Evolutionary conservation across 257 asterid genomes (phyloP).

Genomic region (Jaltomata sinuosa): DNA sequence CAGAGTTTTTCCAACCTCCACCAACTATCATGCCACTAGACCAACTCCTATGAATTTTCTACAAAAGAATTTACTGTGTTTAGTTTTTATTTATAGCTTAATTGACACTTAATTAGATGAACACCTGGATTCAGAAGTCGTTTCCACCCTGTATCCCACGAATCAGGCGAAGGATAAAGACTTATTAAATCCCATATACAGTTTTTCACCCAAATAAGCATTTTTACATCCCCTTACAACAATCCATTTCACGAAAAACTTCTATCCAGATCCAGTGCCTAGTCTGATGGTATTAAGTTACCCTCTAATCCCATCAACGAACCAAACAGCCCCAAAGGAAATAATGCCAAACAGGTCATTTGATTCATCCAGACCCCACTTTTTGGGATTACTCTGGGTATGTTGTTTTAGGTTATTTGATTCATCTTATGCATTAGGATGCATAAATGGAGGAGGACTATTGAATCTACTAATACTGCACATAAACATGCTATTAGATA

Average conservation of each 20-base stretch:
- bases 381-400: too few relatives aligned
- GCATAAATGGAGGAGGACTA: not conserved
- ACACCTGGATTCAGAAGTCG: not conserved
- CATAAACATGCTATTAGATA: not conserved
- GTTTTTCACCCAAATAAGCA: not conserved
- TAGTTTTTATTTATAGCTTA: not conserved
- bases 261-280: not conserved
- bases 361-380: too few relatives aligned
- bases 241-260: not conserved
- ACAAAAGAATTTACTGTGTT: not conserved
- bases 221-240: not conserved
- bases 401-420: not conserved
- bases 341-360: not conserved
- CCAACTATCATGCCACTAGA: not conserved
- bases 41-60: not conserved
- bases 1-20: not conserved
- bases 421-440: not conserved
- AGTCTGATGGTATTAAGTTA: not conserved
- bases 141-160: not conserved
- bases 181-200: not conserved
- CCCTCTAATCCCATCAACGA: not conserved
- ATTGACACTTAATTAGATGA: not conserved
- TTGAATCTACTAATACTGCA: not conserved
- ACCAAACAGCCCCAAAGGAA: not conserved
- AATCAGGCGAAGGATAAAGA: not conserved